Conservation (phyloP, 495 filamentous ascomycete genomes). For the Schizothecium vesticola region DNA sequence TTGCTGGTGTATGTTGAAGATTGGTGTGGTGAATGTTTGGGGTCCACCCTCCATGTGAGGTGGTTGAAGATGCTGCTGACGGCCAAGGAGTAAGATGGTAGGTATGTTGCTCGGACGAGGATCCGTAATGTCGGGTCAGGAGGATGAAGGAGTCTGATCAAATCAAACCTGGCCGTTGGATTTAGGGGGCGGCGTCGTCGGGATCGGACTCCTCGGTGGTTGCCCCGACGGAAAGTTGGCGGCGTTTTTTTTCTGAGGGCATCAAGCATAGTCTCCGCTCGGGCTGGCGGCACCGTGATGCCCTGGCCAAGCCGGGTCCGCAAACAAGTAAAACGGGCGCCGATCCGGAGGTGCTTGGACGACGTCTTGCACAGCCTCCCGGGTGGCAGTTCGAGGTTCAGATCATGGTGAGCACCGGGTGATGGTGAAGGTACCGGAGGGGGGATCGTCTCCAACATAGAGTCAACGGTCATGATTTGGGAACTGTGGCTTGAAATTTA, state of each 20-base stretch:
- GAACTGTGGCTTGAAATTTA: too few species aligned
- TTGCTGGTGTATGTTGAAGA: neutral
- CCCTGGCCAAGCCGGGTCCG: conserved; percentile 9
- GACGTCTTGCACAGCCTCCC: neutral
- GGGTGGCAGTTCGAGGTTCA: neutral
- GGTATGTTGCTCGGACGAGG: neutral
- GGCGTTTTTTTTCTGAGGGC: neutral
- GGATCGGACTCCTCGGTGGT: neutral
- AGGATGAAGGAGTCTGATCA: neutral
- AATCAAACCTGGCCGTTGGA: neutral
- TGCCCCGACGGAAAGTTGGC: neutral
- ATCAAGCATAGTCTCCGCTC: neutral
- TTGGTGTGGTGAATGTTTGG: neutral
- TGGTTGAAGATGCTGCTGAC: neutral
- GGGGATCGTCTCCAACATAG: neutral
- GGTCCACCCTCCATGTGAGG: too few species aligned
- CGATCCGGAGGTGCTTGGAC: neutral
- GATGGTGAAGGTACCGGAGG: neutral
- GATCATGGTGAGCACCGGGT: neutral
- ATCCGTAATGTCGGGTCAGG: conserved; percentile 7
- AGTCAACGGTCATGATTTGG: neutral
- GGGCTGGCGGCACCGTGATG: conserved; percentile 3
- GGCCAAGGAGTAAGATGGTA: neutral
- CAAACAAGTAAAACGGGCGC: conserved; percentile 10
- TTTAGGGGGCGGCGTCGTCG: neutral